A percentile compares a stretch with the other conserved stretches of the same genome.
phyloP scores from a whole-genome alignment of 495 filamentous ascomycete species.

The Ascobolus immersus region DNA sequence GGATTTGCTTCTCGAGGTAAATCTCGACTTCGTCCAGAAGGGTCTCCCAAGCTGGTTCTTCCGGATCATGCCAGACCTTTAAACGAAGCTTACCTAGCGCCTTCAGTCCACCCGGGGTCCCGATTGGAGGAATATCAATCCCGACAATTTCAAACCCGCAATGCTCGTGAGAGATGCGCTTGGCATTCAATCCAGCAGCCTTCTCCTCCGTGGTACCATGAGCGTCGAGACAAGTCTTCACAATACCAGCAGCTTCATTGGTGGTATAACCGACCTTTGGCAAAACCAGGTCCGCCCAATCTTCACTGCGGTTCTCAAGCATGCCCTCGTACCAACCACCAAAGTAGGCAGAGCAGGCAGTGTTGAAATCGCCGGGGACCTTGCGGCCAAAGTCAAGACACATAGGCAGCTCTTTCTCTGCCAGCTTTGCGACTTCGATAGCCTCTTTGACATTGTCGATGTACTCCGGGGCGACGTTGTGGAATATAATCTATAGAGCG shows the following conservation, averaged over 20 bases:
- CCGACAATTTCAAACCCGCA: conserved; percentile 9
- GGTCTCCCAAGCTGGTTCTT: conserved; percentile 7
- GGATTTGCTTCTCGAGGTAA: conserved; percentile 38
- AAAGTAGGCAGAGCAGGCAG: conserved; percentile 17
- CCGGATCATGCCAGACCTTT: conserved; percentile 18
- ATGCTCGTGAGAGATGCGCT: not conserved
- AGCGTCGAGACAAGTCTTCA: conserved; percentile 19
- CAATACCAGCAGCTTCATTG: conserved; percentile 17
- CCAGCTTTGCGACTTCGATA: conserved; percentile 37
- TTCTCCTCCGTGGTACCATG: conserved; percentile 19
- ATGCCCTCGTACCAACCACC: conserved; percentile 18
- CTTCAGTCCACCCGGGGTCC: conserved; percentile 28
- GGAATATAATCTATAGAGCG: conserved; percentile 28
- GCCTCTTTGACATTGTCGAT: conserved; percentile 37
- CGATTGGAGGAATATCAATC: conserved; percentile 17
- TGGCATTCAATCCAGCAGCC: conserved; percentile 3
- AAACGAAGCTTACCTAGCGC: conserved; percentile 22
- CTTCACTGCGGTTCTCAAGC: conserved; percentile 14
- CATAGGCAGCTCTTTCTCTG: conserved; percentile 37
- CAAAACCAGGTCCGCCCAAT: too few relatives aligned
- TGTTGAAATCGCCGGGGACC: conserved; percentile 54
- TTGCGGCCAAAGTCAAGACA: conserved; percentile 22
- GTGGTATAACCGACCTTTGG: conserved; percentile 6
- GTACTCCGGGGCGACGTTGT: conserved; percentile 70
- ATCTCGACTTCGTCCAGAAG: conserved; percentile 28